Evolutionary conservation across 2,329 filamentous ascomycete species (phyloP).

Genomic region (Chalara sp.): DNA sequence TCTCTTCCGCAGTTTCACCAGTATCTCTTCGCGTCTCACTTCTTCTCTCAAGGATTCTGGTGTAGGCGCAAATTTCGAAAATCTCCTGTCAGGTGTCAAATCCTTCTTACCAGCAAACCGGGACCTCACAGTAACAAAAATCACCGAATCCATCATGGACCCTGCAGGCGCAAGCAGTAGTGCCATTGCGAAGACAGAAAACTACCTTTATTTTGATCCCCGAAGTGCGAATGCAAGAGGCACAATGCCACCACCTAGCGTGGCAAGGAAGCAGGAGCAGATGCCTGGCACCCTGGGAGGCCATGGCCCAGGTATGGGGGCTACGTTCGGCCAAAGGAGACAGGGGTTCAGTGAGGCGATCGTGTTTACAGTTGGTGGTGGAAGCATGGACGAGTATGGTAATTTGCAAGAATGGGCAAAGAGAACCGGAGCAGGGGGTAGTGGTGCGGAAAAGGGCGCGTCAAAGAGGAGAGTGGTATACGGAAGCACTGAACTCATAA

Average conservation of each 20-base stretch:
- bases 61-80: slow-evolving; percentile 84
- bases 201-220: slow-evolving; percentile 96
- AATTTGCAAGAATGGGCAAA: slow-evolving; percentile 95
- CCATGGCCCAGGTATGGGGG: slow-evolving; percentile 56
- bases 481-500: slow-evolving; percentile 80
- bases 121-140: slow-evolving; percentile 94
- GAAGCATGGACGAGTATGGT: slow-evolving; percentile 98
- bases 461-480: slow-evolving; percentile 84
- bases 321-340: slow-evolving; percentile 83
- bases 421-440: slow-evolving; percentile 51
- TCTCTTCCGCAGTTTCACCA: slow-evolving; percentile 88
- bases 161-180: slow-evolving; percentile 82
- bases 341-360: slow-evolving; percentile 87
- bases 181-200: slow-evolving; percentile 92
- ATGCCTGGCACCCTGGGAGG: slow-evolving; percentile 40
- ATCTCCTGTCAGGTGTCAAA: slow-evolving; percentile 90
- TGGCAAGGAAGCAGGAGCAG: slow-evolving; percentile 38
- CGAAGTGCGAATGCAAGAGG: slow-evolving; percentile 88
- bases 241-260: slow-evolving; percentile 76
- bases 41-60: slow-evolving; percentile 88
- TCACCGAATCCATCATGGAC: slow-evolving; percentile 97
- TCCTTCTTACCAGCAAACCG: slow-evolving; percentile 96
- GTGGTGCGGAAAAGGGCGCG: slow-evolving; percentile 41
- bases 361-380: slow-evolving; percentile 91
- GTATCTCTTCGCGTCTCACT: slow-evolving; percentile 84